Conservation (phyloP, 441 rosid genomes). For the Cnidoscolus chayamansa region DNA sequence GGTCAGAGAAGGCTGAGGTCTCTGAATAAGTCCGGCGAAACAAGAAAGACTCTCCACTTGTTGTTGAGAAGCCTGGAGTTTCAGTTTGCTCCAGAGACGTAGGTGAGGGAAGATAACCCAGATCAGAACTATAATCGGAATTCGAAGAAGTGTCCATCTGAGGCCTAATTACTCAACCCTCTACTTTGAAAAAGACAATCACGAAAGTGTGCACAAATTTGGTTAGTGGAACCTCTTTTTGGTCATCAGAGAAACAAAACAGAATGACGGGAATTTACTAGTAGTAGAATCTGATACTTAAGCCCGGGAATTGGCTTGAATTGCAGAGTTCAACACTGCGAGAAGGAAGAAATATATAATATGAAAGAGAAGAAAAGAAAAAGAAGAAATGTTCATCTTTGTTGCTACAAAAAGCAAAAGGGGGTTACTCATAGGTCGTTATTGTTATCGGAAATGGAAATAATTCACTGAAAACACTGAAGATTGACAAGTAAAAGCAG, state of each 20-base stretch:
- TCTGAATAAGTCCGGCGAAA: slow-evolving; percentile 61
- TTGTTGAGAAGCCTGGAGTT: slow-evolving; percentile 59
- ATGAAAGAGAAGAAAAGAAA: slow-evolving; percentile 13
- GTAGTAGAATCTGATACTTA: slow-evolving; percentile 17
- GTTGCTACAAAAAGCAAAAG: slow-evolving; percentile 42
- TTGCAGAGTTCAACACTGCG: slow-evolving; percentile 25
- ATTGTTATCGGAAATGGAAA: slow-evolving; percentile 28
- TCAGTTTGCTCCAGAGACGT: slow-evolving; percentile 52
- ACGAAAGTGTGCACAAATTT: slow-evolving; percentile 23
- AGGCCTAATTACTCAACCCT: slow-evolving; percentile 17
- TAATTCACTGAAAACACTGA: slow-evolving; percentile 30
- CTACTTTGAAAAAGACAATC: slow-evolving; percentile 33
- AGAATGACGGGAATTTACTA: slow-evolving; percentile 14
- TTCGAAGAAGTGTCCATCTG: slow-evolving; percentile 47
- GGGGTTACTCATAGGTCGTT: slow-evolving; percentile 37
- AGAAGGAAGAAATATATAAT: slow-evolving; percentile 13
- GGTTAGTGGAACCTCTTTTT: slow-evolving; percentile 22
- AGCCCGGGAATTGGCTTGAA: slow-evolving; percentile 29
- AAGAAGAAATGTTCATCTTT: slow-evolving; percentile 26
- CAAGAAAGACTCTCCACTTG: slow-evolving; percentile 58
- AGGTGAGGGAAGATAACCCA: slow-evolving; percentile 52
- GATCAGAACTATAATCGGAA: slow-evolving; percentile 48
- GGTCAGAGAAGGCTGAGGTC: slow-evolving; percentile 59
- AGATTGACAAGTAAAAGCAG: slow-evolving; percentile 19
- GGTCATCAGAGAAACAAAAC: slow-evolving; percentile 27